These are phyloP conservation scores for Heterobasidion parviporum DNA, from an alignment of 1,284 basidiomycete genomes.

Conservation along the genomic window DNA sequence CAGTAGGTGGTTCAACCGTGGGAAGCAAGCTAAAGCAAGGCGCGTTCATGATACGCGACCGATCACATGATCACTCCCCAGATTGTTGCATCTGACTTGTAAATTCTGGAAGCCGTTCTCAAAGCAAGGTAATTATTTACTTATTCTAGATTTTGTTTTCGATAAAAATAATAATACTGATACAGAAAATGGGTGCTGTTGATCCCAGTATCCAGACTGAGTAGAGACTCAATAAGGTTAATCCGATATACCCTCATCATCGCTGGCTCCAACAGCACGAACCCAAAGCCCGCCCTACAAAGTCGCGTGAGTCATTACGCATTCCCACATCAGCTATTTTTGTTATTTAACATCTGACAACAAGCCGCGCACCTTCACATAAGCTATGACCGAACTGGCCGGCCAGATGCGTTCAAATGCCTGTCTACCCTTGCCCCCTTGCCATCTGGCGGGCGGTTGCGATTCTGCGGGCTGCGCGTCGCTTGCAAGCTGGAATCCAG, in stretches of 20 bases:
- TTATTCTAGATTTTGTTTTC: too few relatives aligned
- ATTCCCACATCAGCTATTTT: neutral
- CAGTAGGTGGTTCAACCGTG: too few relatives aligned
- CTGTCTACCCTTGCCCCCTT: constrained; percentile 25
- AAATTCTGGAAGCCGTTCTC: too few relatives aligned
- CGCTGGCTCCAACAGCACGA: neutral
- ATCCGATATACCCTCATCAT: neutral
- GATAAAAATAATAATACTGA: too few relatives aligned
- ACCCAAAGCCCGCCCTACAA: neutral
- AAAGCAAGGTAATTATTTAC: too few relatives aligned
- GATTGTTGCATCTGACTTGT: too few relatives aligned
- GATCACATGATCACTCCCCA: too few relatives aligned
- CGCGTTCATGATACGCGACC: too few relatives aligned
- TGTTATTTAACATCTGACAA: neutral
- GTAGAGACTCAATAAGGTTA: neutral
- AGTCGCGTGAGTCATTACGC: neutral
- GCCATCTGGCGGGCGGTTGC: constrained; percentile 46
- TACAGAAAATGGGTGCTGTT: too few relatives aligned
- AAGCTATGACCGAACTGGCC: constrained; percentile 46
- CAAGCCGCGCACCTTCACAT: constrained; percentile 38
- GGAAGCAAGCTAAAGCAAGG: too few relatives aligned
- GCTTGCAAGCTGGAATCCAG: constrained; percentile 40
- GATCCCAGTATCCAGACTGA: too few relatives aligned
- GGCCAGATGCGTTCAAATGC: constrained; percentile 19
- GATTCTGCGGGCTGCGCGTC: constrained; percentile 50